Percentiles rank a stretch among this genome's conserved stretches.
Conservation (phyloP, 2,329 filamentous ascomycete species). For the Pseudocercospora fuligena region DNA sequence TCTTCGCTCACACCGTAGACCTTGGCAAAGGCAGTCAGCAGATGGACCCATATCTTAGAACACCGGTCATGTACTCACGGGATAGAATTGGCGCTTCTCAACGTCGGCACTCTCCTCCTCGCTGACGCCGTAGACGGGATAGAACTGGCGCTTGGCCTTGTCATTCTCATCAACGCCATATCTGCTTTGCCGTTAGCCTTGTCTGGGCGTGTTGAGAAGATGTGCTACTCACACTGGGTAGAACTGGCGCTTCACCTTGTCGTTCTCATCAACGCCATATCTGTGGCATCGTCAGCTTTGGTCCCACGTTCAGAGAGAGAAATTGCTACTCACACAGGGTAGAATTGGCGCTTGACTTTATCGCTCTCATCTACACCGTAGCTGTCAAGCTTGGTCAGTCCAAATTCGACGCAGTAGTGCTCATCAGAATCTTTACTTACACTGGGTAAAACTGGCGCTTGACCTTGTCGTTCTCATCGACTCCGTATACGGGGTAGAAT, state of each 20-base stretch:
- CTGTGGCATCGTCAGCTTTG: no score
- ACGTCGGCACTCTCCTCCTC: background rate
- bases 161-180: background rate
- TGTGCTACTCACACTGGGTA: background rate
- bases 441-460: background rate
- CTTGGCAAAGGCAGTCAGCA: background rate
- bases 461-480: background rate
- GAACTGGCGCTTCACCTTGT: background rate
- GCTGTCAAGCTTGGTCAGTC: no score
- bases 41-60: background rate
- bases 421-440: no score
- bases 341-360: background rate
- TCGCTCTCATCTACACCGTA: background rate
- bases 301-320: no score
- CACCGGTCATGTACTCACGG: background rate
- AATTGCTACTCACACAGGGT: no score
- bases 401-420: no score
- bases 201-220: background rate
- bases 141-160: background rate
- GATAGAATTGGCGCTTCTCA: background rate
- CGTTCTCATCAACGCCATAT: no score
- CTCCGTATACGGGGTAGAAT: background rate
- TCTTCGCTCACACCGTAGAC: background rate
- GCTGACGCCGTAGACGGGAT: background rate
- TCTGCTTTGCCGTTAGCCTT: no score